Evolutionary conservation across 305 asterid species (phyloP).

Genomic region (Fraxinus baroniana): DNA sequence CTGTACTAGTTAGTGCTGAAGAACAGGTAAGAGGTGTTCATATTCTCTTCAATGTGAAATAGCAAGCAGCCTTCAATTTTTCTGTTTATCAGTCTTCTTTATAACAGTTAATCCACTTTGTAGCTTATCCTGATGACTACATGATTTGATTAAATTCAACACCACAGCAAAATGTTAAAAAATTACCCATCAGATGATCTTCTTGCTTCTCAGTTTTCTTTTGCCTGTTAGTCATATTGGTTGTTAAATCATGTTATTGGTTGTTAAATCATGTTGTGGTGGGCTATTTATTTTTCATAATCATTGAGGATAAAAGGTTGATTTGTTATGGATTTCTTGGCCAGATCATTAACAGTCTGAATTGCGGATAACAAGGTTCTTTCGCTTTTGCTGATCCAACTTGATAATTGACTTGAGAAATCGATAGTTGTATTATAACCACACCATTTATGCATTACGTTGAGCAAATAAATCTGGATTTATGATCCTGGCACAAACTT

Average conservation of each 20-base stretch:
- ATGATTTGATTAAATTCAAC: background rate
- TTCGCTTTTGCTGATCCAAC: background rate
- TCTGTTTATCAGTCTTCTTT: background rate
- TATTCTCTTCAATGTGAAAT: constrained; percentile 13
- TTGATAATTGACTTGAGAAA: constrained; percentile 14
- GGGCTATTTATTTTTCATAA: background rate
- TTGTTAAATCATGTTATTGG: background rate
- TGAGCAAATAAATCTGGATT: background rate
- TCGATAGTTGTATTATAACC: background rate
- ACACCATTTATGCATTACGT: background rate
- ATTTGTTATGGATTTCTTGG: background rate
- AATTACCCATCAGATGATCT: background rate
- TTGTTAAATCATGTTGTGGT: background rate
- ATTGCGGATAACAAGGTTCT: background rate
- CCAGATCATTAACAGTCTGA: background rate
- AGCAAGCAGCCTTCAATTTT: constrained; percentile 14
- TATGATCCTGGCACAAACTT: constrained; percentile 77
- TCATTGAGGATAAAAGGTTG: background rate
- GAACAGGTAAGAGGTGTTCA: constrained; percentile 20
- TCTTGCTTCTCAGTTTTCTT: background rate
- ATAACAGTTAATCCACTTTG: background rate
- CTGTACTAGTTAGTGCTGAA: constrained; percentile 25
- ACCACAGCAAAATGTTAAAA: background rate
- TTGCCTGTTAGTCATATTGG: background rate
- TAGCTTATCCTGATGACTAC: background rate